Conservation (phyloP, 306 rosid genomes). For the Casuarina equisetifolia region DNA sequence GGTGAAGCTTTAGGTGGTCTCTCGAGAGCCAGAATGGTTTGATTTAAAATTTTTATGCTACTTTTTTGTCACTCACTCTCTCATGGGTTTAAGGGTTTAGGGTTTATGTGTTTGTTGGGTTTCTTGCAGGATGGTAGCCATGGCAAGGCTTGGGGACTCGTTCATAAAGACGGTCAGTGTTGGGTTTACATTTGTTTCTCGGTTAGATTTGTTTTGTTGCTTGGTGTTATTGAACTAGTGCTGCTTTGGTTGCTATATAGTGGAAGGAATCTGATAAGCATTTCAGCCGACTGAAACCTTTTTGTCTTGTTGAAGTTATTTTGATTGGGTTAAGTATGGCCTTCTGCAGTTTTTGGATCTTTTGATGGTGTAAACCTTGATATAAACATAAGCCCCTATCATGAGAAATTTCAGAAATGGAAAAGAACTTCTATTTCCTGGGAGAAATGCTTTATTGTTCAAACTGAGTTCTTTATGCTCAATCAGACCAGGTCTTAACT, state of each 20-base stretch:
- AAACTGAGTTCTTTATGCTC: neutral
- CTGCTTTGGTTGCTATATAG: neutral
- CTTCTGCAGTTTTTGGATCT: neutral
- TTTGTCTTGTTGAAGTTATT: neutral
- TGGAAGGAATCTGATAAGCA: neutral
- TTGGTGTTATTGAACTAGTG: neutral
- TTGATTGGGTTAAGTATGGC: neutral
- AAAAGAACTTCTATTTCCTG: neutral
- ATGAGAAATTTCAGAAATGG: neutral
- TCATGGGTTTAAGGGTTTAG: constrained; percentile 21
- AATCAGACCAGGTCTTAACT: neutral
- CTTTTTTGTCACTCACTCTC: neutral
- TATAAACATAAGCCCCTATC: neutral
- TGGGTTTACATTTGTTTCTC: neutral
- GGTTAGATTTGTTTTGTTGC: neutral
- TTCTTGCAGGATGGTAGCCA: constrained; percentile 75
- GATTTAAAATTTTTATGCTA: neutral
- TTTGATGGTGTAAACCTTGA: neutral
- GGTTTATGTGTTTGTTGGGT: constrained; percentile 5
- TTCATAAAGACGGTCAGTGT: constrained; percentile 70
- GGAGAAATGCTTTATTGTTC: neutral
- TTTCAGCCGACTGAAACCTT: neutral
- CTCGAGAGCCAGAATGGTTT: neutral
- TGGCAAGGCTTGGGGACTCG: constrained; percentile 98
- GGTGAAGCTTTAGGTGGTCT: neutral